phyloP scores from a whole-genome alignment of 257 asterid species.

The Scutellaria baicalensis region DNA sequence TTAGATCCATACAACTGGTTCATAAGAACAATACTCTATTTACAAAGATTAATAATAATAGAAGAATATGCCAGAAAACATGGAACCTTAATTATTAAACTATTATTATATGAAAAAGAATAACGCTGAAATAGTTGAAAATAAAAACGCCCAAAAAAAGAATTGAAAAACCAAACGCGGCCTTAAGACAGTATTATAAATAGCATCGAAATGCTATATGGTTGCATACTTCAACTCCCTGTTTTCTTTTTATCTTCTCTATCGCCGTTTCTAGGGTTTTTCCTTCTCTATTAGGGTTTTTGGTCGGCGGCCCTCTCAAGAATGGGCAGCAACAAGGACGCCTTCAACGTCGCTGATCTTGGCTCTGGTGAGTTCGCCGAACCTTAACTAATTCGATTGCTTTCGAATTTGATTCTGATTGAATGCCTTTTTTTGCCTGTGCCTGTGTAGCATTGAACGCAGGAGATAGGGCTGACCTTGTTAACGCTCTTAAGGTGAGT shows the following conservation, averaged over 20 bases:
- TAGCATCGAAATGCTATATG: background rate
- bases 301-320: constrained; percentile 1
- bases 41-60: background rate
- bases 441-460: constrained; percentile 52
- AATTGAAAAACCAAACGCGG: constrained; percentile 16
- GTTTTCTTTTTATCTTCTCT: background rate
- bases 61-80: background rate
- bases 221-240: background rate
- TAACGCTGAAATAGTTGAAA: background rate
- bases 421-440: background rate
- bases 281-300: constrained; percentile 17
- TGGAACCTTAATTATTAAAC: background rate
- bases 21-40: too few relatives aligned
- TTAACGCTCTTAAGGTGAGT: constrained; percentile 66
- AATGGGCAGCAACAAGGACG: constrained; percentile 41
- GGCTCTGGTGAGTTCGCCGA: constrained; percentile 23
- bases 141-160: background rate
- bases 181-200: constrained; percentile 3
- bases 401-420: background rate
- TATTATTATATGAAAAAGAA: background rate
- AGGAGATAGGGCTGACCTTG: constrained; percentile 62
- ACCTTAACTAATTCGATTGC: background rate
- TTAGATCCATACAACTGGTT: too few relatives aligned
- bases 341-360: constrained; percentile 39
- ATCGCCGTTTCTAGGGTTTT: constrained; percentile 24